These are phyloP conservation scores for Malus hybrid DNA, from an alignment of 331 rosid genomes.

Conservation along the genomic window DNA sequence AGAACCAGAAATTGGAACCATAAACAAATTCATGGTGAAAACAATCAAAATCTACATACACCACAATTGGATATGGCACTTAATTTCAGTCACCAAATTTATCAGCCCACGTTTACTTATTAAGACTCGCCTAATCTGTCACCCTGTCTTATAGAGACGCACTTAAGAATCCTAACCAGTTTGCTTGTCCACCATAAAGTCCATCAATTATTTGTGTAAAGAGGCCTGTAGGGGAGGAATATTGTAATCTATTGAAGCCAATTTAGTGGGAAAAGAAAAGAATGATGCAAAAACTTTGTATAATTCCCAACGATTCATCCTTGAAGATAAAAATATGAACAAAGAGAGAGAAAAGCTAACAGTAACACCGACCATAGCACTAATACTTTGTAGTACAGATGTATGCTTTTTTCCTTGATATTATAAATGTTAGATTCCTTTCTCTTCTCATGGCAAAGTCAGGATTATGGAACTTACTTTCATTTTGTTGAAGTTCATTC, in stretches of 20 bases:
- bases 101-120: neutral
- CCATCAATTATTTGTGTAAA: neutral
- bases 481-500: slow-evolving; percentile 80
- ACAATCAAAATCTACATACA: neutral
- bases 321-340: neutral
- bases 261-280: neutral
- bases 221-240: neutral
- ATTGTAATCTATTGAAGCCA: neutral
- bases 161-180: too few species aligned
- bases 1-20: neutral
- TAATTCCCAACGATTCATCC: neutral
- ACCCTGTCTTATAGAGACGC: neutral
- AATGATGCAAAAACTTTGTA: neutral
- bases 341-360: neutral
- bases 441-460: neutral
- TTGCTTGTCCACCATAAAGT: neutral
- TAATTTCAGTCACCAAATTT: neutral
- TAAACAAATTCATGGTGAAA: neutral
- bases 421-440: neutral
- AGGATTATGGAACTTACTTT: slow-evolving; percentile 49
- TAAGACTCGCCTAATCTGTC: neutral
- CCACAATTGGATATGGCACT: neutral
- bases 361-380: neutral
- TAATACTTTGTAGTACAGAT: neutral
- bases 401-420: neutral